Base-by-base conservation (phyloP, 2,329 filamentous ascomycete genomes). In the Hirsutella rhossiliensis region DNA sequence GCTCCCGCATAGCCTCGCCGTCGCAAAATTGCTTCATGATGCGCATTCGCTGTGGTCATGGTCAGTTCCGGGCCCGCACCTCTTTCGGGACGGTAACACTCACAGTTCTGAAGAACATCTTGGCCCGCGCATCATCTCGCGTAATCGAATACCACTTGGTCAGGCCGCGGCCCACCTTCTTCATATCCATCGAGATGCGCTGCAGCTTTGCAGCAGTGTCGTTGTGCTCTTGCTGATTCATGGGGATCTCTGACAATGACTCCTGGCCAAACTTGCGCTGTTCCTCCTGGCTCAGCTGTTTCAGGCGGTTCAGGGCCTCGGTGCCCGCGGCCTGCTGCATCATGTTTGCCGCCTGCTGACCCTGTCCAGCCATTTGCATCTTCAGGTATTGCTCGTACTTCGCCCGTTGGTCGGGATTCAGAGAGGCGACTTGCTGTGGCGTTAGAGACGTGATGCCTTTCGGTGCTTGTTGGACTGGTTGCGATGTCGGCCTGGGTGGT, bases 21-120 rank as follows among this genome's bases (percentile, higher is more conserved):
- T 77, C 71, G 5, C 56, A 53, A 47, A 76, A 80, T 52, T 81
- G 77, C 38, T 65, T 67, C 1, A 67, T 51, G 29, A 80, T 62
- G 11, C 72, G 73, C 27, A 67, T 59, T 47, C 75, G 72, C 75
- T 80, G 52, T 36, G 9, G 36, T 30, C 3, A 46, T 7, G 34
- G 34, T 37, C 11, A 37, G 34, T 11, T n/a, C 5, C 9, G 9
- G 5, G 7, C 9, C 15, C n/a, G 5, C 9, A 5, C 3, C 18
- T 13, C 18, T 6, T n/a, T 11, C 34, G 9, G 5, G 34, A 37
- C 15, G 17, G 15, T 11, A 19, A 19, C 5, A 66, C 72, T 64
- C 62, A 76, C 73, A 48, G 64, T 65, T 52, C 66, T 67, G 61
- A 76, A 75, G 49, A 75, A 77, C 59, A 67, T 64, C 49, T 62